Percentiles rank a stretch among this genome's conserved stretches.
Conservation (phyloP, 805 yeast species). For the Candida dendrica region DNA sequence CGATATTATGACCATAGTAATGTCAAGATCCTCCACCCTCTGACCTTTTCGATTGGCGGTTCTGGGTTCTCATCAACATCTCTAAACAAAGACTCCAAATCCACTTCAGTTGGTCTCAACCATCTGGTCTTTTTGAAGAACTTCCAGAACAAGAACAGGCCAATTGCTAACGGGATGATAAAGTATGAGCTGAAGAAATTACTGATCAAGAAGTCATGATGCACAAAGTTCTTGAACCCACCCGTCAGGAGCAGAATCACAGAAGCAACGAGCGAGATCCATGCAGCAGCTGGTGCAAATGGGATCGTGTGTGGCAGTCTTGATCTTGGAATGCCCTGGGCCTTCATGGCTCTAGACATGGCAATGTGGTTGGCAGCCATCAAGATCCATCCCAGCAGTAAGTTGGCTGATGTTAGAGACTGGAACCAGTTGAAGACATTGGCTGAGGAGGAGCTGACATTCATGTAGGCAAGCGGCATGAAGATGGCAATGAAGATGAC, state of each 20-base stretch:
- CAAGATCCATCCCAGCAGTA: slow-evolving; percentile 23
- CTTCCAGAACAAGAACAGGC: slow-evolving; percentile 25
- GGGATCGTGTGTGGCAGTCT: slow-evolving; percentile 25
- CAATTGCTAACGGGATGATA: slow-evolving; percentile 18
- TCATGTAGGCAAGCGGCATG: slow-evolving; percentile 29
- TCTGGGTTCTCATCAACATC: slow-evolving; percentile 23
- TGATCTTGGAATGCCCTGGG: slow-evolving; percentile 28
- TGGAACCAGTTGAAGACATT: slow-evolving; percentile 30
- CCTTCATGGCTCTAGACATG: slow-evolving; percentile 27
- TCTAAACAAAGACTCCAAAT: slow-evolving; percentile 25
- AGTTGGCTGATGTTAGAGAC: slow-evolving; percentile 21
- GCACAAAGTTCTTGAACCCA: slow-evolving; percentile 27
- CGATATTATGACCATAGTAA: slow-evolving; percentile 10
- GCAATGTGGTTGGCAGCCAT: slow-evolving; percentile 24
- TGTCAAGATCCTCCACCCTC: slow-evolving; percentile 10
- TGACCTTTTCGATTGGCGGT: slow-evolving; percentile 8
- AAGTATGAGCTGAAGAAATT: slow-evolving; percentile 8
- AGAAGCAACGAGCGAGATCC: slow-evolving; percentile 22
- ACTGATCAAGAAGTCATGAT: slow-evolving; percentile 16
- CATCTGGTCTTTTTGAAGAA: slow-evolving; percentile 23
- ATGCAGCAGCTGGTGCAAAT: slow-evolving; percentile 22
- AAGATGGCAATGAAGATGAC: slow-evolving; percentile 19
- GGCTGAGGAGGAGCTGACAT: slow-evolving; percentile 15
- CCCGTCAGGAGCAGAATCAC: slow-evolving; percentile 24
- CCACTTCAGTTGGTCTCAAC: slow-evolving; percentile 30